These are phyloP conservation scores for Candida hungchunana DNA, from an alignment of 805 yeast genomes.

Conservation along the genomic window DNA sequence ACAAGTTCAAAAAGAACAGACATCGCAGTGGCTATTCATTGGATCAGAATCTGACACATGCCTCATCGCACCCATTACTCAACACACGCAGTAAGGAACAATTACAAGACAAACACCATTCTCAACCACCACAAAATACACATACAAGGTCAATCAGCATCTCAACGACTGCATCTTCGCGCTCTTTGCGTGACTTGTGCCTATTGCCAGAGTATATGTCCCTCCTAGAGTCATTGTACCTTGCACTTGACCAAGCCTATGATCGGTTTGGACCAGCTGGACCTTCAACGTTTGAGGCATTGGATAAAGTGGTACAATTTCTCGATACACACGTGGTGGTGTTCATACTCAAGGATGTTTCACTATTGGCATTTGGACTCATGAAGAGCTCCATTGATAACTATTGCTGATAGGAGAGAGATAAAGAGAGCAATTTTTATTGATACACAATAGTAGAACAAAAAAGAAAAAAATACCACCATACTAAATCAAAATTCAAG, in stretches of 20 bases:
- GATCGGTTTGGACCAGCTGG: conserved; percentile 5
- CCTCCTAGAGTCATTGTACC: conserved; percentile 3
- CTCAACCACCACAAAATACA: not conserved
- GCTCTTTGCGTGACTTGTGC: conserved; percentile 14
- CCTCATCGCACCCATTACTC: not conserved
- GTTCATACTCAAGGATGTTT: conserved; percentile 14
- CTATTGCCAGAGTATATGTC: conserved; percentile 10
- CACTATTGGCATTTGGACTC: conserved; percentile 3
- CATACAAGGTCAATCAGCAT: conserved; percentile 10
- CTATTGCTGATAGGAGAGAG: conserved; percentile 5
- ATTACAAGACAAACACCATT: conserved; percentile 3
- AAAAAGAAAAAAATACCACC: not conserved
- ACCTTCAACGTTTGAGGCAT: not conserved
- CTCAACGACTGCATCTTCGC: conserved; percentile 7
- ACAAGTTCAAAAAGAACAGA: conserved; percentile 10
- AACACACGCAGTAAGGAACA: conserved; percentile 3
- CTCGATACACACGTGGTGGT: conserved; percentile 13
- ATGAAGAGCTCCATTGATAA: conserved; percentile 7
- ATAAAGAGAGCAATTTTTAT: not conserved
- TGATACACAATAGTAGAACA: not conserved
- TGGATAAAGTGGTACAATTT: conserved; percentile 9
- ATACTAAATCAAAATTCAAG: not conserved
- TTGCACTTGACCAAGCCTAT: conserved; percentile 2
- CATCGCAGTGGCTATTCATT: conserved; percentile 7
- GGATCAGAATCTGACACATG: conserved; percentile 2